These are phyloP conservation scores for Xylariaceae sp. DNA, from an alignment of 2,329 filamentous ascomycete genomes.

Conservation along the genomic window DNA sequence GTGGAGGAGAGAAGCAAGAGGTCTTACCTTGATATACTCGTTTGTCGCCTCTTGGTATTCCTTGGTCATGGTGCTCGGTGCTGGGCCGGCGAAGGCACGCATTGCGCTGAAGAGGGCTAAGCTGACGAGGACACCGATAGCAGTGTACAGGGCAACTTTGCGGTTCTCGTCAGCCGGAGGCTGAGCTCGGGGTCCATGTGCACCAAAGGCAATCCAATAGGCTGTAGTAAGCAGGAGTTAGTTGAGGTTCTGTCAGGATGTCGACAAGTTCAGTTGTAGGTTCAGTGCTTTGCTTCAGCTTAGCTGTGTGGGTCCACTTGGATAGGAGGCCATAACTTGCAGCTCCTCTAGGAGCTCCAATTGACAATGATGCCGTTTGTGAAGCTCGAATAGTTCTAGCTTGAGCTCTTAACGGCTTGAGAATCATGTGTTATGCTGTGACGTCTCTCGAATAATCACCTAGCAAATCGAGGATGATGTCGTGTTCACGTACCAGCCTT, in stretches of 20 bases:
- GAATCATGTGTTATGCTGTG: not conserved
- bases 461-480: slow-evolving; percentile 12
- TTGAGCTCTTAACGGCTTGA: not conserved
- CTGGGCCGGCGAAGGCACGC: slow-evolving; percentile 72
- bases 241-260: slow-evolving; percentile 35
- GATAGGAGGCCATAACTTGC: slow-evolving; percentile 16
- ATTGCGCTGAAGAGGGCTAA: slow-evolving; percentile 74
- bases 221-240: slow-evolving; percentile 63
- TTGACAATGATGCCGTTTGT: slow-evolving; percentile 5
- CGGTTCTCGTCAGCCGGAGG: slow-evolving; percentile 83
- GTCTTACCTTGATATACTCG: slow-evolving; percentile 86
- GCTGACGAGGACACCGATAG: slow-evolving; percentile 69
- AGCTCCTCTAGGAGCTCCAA: not conserved
- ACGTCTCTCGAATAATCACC: not conserved
- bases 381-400: not conserved
- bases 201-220: slow-evolving; percentile 98
- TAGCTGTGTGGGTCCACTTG: slow-evolving; percentile 32
- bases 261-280: slow-evolving; percentile 5
- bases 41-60: slow-evolving; percentile 97
- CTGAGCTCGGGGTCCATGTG: slow-evolving; percentile 88
- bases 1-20: not conserved
- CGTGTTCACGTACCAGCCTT: slow-evolving; percentile 91
- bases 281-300: slow-evolving; percentile 11
- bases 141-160: slow-evolving; percentile 77
- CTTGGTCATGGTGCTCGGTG: slow-evolving; percentile 89